These are phyloP conservation scores for Calonectria montana DNA, from an alignment of 2,329 filamentous ascomycete genomes.

Conservation along the genomic window DNA sequence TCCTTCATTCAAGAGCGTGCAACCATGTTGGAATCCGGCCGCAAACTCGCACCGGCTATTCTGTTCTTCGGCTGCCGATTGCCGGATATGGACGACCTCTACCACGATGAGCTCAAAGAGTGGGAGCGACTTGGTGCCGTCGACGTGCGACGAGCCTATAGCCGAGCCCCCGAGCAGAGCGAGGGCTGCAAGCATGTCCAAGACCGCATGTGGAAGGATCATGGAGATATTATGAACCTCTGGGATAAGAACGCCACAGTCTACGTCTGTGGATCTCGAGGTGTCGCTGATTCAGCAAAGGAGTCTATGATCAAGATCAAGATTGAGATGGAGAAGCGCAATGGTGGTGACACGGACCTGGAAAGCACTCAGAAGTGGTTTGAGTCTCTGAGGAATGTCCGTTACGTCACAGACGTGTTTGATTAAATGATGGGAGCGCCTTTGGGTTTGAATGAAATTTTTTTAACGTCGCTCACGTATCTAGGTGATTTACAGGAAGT, in stretches of 20 bases:
- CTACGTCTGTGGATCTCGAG: slow-evolving; percentile 69
- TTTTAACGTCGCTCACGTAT: not conserved
- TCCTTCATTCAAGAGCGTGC: slow-evolving; percentile 72
- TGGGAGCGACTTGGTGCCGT: slow-evolving; percentile 68
- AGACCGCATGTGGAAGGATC: slow-evolving; percentile 53
- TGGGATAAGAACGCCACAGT: slow-evolving; percentile 61
- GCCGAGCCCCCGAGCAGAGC: slow-evolving; percentile 50
- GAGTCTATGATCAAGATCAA: slow-evolving; percentile 50
- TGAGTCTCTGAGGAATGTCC: slow-evolving; percentile 59
- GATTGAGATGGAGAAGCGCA: slow-evolving; percentile 43
- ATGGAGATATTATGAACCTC: slow-evolving; percentile 47
- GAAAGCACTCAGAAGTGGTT: slow-evolving; percentile 56
- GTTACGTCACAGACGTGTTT: slow-evolving; percentile 69
- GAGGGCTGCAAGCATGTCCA: slow-evolving; percentile 57
- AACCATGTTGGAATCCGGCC: slow-evolving; percentile 58
- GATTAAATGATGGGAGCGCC: slow-evolving; percentile 52
- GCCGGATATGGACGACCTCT: slow-evolving; percentile 67
- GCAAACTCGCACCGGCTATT: slow-evolving; percentile 66
- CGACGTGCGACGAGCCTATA: slow-evolving; percentile 67
- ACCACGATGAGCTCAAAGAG: slow-evolving; percentile 61
- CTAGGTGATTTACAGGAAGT: not conserved
- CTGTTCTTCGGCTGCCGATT: slow-evolving; percentile 72
- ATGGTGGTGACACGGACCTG: slow-evolving; percentile 32
- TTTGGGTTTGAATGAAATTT: not conserved
- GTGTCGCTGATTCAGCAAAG: slow-evolving; percentile 50